Base-by-base conservation (phyloP, 2,329 filamentous ascomycete genomes). In the Clarireedia paspali region DNA sequence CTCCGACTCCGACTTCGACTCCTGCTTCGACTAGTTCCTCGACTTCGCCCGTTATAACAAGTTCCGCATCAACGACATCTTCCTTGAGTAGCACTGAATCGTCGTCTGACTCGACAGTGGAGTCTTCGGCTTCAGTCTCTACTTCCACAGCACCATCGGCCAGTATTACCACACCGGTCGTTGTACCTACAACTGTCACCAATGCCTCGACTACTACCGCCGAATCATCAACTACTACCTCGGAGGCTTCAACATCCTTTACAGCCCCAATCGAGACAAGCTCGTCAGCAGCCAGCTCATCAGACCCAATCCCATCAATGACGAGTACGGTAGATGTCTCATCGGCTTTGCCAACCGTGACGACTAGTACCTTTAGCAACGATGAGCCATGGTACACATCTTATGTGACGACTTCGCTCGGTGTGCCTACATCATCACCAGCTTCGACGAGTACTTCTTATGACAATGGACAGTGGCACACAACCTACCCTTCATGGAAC, bases 401-500 rank as follows among this genome's bases (percentile, higher is more conserved):
- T 14, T 47, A 55, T 6, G 55, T 51, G 44, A 53, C 14, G 9
- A 24, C 44, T 27, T 34, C 56, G 6, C 14, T 54, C 15, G 51
- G 46, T 40, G n/a, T 47, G 34, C 50, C 42, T 23, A 50, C 60
- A 6, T 40, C 58, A 20, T 51, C 45, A 15, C 26, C 56, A 12
- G 47, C 36, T 14, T 42, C 57, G 1, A 54, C 60, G 26, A 56
- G 46, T 6, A 57, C 55, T 20, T 47, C 62, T 34, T 67, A 62
- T 57, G 64, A 67, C 42, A 55, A 67, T 57, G 67, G 65, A 2
- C 59, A 64, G 60, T 69, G 67, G 65, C 63, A 68, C 50, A 68
- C 67, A 48, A 55, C 45, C 20, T 67, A 69, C 50, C 61, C 66
- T 34, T 38, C 60, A 38, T 67, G 64, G 65, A 66, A 67, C 49